Evolutionary conservation across 148 eudicot genomes (phyloP).

Genomic region (Persicaria maculosa): DNA sequence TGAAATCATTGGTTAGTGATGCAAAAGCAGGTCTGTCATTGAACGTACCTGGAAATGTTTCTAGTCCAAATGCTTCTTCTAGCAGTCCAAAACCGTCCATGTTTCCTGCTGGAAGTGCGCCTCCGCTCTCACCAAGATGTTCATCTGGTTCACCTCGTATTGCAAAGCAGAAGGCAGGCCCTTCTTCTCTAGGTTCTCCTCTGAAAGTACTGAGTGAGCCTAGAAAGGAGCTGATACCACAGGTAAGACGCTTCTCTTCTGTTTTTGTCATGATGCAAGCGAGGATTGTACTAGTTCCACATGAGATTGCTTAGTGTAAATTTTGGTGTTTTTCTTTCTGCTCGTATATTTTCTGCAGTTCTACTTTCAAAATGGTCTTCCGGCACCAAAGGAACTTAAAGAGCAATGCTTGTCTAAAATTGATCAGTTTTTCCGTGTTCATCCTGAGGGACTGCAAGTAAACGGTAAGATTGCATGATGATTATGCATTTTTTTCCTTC

Average conservation of each 20-base stretch:
- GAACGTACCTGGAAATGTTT: slow-evolving; percentile 56
- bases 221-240: slow-evolving; percentile 85
- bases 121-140: slow-evolving; percentile 98
- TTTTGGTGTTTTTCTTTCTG: neutral
- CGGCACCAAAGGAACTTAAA: slow-evolving; percentile 84
- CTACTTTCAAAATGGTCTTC: slow-evolving; percentile 88
- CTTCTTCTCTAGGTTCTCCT: slow-evolving; percentile 75
- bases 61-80: slow-evolving; percentile 66
- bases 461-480: slow-evolving; percentile 44
- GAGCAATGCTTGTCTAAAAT: slow-evolving; percentile 84
- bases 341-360: slow-evolving; percentile 43
- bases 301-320: neutral
- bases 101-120: slow-evolving; percentile 99
- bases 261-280: slow-evolving; percentile 1
- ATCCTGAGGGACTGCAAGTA: slow-evolving; percentile 74
- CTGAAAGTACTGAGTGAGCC: slow-evolving; percentile 77
- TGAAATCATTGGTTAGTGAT: slow-evolving; percentile 75
- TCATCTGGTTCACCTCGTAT: slow-evolving; percentile 94
- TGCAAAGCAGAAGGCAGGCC: slow-evolving; percentile 64
- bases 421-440: slow-evolving; percentile 83
- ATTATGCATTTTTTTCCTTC: neutral
- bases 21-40: slow-evolving; percentile 72
- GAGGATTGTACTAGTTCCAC: neutral
- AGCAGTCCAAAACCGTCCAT: slow-evolving; percentile 81
- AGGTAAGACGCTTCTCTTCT: slow-evolving; percentile 37